A percentile compares a stretch with the other conserved stretches of the same genome.
Evolutionary conservation across 2,329 filamentous ascomycete genomes (phyloP).

Genomic region (Aspergillus fructus): DNA sequence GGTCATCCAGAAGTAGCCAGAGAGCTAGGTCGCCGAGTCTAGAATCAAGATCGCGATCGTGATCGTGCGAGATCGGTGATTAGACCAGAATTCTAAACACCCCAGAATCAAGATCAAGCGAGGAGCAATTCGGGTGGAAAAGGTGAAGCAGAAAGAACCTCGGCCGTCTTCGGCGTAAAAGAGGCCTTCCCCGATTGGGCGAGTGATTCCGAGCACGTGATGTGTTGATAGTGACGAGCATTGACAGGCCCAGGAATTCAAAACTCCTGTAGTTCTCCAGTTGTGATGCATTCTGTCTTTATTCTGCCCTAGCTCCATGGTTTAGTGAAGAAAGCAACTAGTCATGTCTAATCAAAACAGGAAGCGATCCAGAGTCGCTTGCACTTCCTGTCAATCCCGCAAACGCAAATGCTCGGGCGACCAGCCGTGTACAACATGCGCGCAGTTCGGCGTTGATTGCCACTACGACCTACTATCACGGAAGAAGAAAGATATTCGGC

Average conservation of each 20-base stretch:
- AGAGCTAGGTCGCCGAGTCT: not conserved
- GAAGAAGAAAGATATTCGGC: constrained; percentile 31
- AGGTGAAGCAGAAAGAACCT: not conserved
- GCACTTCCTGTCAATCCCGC: constrained; percentile 54
- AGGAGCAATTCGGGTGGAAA: not conserved
- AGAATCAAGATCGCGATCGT: not conserved
- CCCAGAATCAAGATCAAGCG: too few species aligned
- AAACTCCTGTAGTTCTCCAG: not conserved
- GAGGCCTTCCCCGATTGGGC: not conserved
- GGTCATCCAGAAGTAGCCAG: not conserved
- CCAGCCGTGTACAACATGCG: constrained; percentile 54
- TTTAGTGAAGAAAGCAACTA: not conserved
- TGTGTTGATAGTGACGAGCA: not conserved
- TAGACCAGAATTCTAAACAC: too few species aligned
- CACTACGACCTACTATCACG: constrained; percentile 42
- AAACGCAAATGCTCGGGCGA: constrained; percentile 58
- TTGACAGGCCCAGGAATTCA: not conserved
- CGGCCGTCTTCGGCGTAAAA: not conserved
- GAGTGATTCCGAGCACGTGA: constrained; percentile 1
- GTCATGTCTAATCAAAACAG: constrained; percentile 30
- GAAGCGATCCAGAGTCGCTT: constrained; percentile 48
- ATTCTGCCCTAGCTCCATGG: not conserved
- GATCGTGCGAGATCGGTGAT: too few species aligned
- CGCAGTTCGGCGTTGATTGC: constrained; percentile 55
- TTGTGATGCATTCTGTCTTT: not conserved